A percentile compares a stretch with the other conserved stretches of the same genome.
phyloP scores from a whole-genome alignment of 2,329 filamentous ascomycete species.

The Capronia epimyces region DNA sequence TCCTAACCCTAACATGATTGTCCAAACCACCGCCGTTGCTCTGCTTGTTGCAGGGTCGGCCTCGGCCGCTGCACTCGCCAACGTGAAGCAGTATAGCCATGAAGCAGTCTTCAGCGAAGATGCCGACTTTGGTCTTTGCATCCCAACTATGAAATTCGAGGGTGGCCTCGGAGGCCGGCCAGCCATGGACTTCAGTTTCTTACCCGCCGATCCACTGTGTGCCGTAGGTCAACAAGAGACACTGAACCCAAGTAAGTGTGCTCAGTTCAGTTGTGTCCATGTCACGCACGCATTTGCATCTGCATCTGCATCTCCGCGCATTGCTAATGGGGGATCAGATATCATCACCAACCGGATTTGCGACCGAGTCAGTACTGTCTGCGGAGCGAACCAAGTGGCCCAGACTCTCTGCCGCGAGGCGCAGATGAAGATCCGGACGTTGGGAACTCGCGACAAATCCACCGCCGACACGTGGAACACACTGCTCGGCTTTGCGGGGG shows the following conservation, averaged over 20 bases:
- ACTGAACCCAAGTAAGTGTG: conserved; percentile 52
- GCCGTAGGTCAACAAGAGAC: conserved; percentile 58
- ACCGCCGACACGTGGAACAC: conserved; percentile 41
- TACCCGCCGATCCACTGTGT: conserved; percentile 58
- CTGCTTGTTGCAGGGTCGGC: conserved; percentile 17
- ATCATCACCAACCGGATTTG: conserved; percentile 69
- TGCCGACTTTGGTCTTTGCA: conserved; percentile 47
- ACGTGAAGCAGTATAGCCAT: conserved; percentile 12
- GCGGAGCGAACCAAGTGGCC: conserved; percentile 57
- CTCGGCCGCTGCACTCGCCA: conserved; percentile 21
- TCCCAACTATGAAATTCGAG: conserved; percentile 54
- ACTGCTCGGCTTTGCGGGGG: conserved; percentile 35
- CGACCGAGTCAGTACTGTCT: conserved; percentile 64
- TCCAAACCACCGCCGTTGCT: conserved; percentile 18
- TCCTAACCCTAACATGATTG: conserved; percentile 18
- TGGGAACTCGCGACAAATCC: conserved; percentile 38
- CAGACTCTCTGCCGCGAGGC: conserved; percentile 50
- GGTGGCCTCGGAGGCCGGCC: conserved; percentile 49
- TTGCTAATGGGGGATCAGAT: no score
- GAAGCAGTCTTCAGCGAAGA: conserved; percentile 26
- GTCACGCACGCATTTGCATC: no score
- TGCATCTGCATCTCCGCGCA: no score
- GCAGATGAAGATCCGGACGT: conserved; percentile 48
- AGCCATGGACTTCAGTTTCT: conserved; percentile 61
- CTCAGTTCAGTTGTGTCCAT: not conserved